Evolutionary conservation across 345 rosid genomes (phyloP), one percentile per base, ranked within the genome.

Genomic region (Aegle marmelos): DNA sequence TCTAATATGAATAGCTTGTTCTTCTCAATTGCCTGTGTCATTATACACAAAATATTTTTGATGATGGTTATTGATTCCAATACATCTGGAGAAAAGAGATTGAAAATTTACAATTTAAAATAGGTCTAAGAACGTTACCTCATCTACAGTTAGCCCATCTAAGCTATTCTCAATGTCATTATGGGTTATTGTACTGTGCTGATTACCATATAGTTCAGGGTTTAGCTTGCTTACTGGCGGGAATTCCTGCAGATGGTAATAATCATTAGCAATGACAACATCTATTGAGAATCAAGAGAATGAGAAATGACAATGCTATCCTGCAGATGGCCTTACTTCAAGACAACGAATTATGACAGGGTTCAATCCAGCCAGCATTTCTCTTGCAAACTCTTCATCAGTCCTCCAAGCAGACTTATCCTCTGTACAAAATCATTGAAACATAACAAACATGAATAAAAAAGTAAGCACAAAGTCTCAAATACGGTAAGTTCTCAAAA

Each of bases 341-440:
- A 92, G 94, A 66, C 82, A 87, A 68, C 89, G 79, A 72, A 94
- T 91, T 27, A 82, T 73, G 61, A 90, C 84, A 37, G 94, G 94
- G 79, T 94, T 88, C 14, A 88, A 75, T 1, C 96, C 98, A 63
- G 97, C 94, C 28, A 92, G 84, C 98, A 94, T 92, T 85, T 94
- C 92, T 83, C 98, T 88, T 0, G 87, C 90, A 22, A 94, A 94
- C 28, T 94, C 98, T 54, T 85, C 94, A 80, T 94, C 96, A 0
- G 92, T 88, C 60, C 89, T 85, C 96, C 98, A 91, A 0, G 92
- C 96, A 58, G 91, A 78, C 76, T 63, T 82, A 81, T 88, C 85
- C 82, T 82, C 98, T 92, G 86, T 78, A 56, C 68, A 14, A 73
- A 62, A 4, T 50, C 61, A 69, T 68, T 21, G 41, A 41, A 76